A percentile compares a stretch with the other conserved stretches of the same genome.
These are phyloP conservation scores for Plasmopara halstedii DNA, from an alignment of 352 stramenopile genomes.

Conservation along the genomic window DNA sequence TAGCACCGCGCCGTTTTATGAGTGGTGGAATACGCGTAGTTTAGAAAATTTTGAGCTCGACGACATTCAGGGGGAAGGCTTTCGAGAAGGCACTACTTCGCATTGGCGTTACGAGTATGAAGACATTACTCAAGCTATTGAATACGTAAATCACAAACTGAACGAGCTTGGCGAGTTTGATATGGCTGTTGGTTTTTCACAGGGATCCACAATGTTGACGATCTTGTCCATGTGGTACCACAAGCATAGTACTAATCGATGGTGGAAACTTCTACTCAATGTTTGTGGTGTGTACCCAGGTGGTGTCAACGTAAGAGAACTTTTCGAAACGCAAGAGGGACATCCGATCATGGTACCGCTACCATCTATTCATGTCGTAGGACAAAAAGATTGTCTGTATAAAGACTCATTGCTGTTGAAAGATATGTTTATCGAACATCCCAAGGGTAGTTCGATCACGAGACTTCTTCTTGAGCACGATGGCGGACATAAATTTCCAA, in stretches of 20 bases:
- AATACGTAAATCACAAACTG: slow-evolving; percentile 55
- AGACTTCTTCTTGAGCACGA: slow-evolving; percentile 38
- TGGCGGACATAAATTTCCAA: slow-evolving; percentile 63
- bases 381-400: slow-evolving; percentile 43
- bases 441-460: slow-evolving; percentile 24
- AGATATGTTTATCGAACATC: slow-evolving; percentile 35
- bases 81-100: slow-evolving; percentile 14
- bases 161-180: slow-evolving; percentile 59
- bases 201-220: slow-evolving; percentile 62
- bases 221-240: slow-evolving; percentile 54
- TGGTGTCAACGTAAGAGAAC: slow-evolving; percentile 28
- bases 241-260: slow-evolving; percentile 27
- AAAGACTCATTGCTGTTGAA: slow-evolving; percentile 30
- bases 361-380: slow-evolving; percentile 52
- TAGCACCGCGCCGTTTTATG: slow-evolving; percentile 60
- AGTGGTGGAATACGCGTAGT: slow-evolving; percentile 51
- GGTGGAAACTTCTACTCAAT: slow-evolving; percentile 50
- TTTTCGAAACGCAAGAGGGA: slow-evolving; percentile 39
- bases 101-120: slow-evolving; percentile 30
- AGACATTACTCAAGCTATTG: slow-evolving; percentile 30
- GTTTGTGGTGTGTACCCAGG: slow-evolving; percentile 32
- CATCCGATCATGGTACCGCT: slow-evolving; percentile 33
- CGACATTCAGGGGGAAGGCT: slow-evolving; percentile 25
- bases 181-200: slow-evolving; percentile 69
- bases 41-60: slow-evolving; percentile 36